phyloP scores from a whole-genome alignment of 2,329 filamentous ascomycete species.

The Phoma sp. region DNA sequence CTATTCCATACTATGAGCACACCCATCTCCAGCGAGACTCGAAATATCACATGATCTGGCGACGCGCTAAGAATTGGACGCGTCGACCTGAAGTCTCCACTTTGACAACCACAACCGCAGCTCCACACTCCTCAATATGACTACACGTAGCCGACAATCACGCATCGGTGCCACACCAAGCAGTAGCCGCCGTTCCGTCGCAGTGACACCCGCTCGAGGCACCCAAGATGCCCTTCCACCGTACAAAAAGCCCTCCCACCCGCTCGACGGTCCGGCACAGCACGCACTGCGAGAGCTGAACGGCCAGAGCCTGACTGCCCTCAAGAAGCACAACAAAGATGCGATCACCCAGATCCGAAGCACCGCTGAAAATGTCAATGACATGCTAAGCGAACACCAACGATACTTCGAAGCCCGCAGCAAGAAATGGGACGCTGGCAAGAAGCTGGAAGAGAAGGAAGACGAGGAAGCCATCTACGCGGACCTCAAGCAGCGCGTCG shows the following conservation, averaged over 20 bases:
- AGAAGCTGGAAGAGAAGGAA: slow-evolving; percentile 46
- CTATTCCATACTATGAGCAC: too few species aligned
- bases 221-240: slow-evolving; percentile 49
- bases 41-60: slow-evolving; percentile 21
- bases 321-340: slow-evolving; percentile 57
- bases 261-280: slow-evolving; percentile 57
- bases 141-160: slow-evolving; percentile 28
- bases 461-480: slow-evolving; percentile 49
- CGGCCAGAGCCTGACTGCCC: slow-evolving; percentile 49
- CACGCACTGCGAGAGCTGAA: slow-evolving; percentile 55
- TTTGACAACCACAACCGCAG: background rate
- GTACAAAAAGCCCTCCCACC: slow-evolving; percentile 61
- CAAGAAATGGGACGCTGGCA: slow-evolving; percentile 44
- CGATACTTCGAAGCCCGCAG: slow-evolving; percentile 45
- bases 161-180: slow-evolving; percentile 23
- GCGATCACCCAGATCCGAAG: slow-evolving; percentile 56
- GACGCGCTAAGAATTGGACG: slow-evolving; percentile 13
- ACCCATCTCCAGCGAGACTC: too few species aligned
- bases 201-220: slow-evolving; percentile 15
- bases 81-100: slow-evolving; percentile 7
- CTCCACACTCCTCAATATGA: slow-evolving; percentile 20
- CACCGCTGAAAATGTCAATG: slow-evolving; percentile 62
- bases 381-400: slow-evolving; percentile 53
- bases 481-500: slow-evolving; percentile 53
- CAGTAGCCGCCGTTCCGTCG: slow-evolving; percentile 22